These are phyloP conservation scores for Rostrohypoxylon terebratum DNA, from an alignment of 495 filamentous ascomycete genomes.

Conservation along the genomic window DNA sequence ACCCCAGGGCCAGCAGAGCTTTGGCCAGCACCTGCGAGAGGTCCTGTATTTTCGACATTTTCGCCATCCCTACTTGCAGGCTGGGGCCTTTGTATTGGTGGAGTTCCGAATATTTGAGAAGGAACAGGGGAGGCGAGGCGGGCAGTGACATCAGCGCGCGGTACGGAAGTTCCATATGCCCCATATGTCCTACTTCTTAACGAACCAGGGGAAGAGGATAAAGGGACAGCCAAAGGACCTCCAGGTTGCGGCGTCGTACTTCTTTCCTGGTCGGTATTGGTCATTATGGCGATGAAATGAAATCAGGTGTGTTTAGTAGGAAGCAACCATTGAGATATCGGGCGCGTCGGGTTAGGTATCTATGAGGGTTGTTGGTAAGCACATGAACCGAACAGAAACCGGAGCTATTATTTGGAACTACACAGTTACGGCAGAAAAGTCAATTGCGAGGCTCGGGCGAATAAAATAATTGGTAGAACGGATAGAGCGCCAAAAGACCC, in stretches of 20 bases:
- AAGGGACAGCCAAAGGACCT: constrained; percentile 53
- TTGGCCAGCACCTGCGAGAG: constrained; percentile 66
- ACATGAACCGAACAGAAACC: neutral
- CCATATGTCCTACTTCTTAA: constrained; percentile 55
- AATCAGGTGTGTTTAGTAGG: constrained; percentile 4
- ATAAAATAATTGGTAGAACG: neutral
- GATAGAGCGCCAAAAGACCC: neutral
- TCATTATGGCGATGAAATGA: constrained; percentile 34
- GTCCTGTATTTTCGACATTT: constrained; percentile 55
- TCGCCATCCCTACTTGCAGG: constrained; percentile 46
- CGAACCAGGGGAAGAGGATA: constrained; percentile 62
- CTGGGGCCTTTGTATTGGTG: constrained; percentile 54
- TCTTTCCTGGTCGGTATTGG: constrained; percentile 46
- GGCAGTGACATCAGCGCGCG: constrained; percentile 75
- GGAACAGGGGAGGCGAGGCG: constrained; percentile 77
- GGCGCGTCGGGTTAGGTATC: constrained; percentile 11
- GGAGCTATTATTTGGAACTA: constrained; percentile 27
- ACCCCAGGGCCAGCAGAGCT: constrained; percentile 71
- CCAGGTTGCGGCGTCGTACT: constrained; percentile 46
- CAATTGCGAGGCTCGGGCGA: constrained; percentile 16
- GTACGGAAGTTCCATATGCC: constrained; percentile 57
- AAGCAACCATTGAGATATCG: constrained; percentile 26
- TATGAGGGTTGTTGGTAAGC: constrained; percentile 8
- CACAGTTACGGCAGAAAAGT: constrained; percentile 13
- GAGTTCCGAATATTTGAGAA: constrained; percentile 62